These are phyloP conservation scores for Rickenella mellea DNA, from an alignment of 768 basidiomycete species.

Conservation along the genomic window DNA sequence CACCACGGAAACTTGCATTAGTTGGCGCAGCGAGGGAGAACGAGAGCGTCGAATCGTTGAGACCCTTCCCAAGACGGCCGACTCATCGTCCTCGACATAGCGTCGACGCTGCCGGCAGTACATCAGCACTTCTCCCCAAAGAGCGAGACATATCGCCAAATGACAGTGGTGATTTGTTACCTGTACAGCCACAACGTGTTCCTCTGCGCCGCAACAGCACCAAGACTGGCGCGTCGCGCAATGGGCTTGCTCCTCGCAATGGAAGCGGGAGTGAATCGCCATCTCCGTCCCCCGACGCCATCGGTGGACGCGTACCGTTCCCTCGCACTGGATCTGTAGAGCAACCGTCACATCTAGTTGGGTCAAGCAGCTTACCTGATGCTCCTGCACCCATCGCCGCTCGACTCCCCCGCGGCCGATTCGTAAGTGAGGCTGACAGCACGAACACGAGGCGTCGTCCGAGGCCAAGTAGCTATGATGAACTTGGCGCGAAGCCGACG, in stretches of 20 bases:
- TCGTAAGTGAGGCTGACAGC: slow-evolving; percentile 68
- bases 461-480: slow-evolving; percentile 63
- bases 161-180: slow-evolving; percentile 46
- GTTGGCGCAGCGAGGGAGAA: slow-evolving; percentile 30
- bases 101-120: too few species aligned
- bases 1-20: slow-evolving; percentile 49
- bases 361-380: slow-evolving; percentile 12
- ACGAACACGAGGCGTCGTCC: slow-evolving; percentile 38
- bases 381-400: slow-evolving; percentile 18
- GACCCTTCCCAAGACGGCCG: slow-evolving; percentile 41
- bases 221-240: slow-evolving; percentile 33
- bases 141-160: slow-evolving; percentile 42
- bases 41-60: slow-evolving; percentile 37
- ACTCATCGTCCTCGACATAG: slow-evolving; percentile 58
- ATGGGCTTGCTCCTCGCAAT: slow-evolving; percentile 38
- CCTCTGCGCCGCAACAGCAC: slow-evolving; percentile 56
- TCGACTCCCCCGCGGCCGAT: slow-evolving; percentile 46
- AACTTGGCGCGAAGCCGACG: slow-evolving; percentile 41
- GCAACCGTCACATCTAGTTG: too few species aligned
- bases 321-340: slow-evolving; percentile 53
- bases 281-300: slow-evolving; percentile 24
- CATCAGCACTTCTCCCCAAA: slow-evolving; percentile 35
- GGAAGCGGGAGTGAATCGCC: slow-evolving; percentile 25
- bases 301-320: slow-evolving; percentile 44
- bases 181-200: too few species aligned